phyloP scores from a whole-genome alignment of 106 monocot genomes.

The Apostasia ramifera region DNA sequence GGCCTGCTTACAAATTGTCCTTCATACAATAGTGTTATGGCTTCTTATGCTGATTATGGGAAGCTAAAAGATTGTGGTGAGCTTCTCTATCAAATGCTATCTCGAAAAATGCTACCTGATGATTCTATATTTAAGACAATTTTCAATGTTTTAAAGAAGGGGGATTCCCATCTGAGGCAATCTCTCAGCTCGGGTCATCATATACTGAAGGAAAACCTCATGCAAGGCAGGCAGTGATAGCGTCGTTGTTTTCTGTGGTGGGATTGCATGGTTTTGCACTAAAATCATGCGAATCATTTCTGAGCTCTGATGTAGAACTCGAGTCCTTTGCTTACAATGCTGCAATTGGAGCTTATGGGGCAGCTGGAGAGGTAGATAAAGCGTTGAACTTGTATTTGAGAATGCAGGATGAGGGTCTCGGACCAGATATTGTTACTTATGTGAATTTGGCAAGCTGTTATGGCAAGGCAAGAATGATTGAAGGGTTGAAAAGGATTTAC shows the following conservation, averaged over 20 bases:
- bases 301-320: conserved; percentile 21
- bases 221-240: conserved; percentile 42
- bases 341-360: conserved; percentile 59
- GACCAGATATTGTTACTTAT: conserved; percentile 58
- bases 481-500: conserved; percentile 67
- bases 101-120: conserved; percentile 36
- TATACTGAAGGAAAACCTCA: conserved; percentile 46
- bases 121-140: conserved; percentile 41
- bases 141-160: conserved; percentile 58
- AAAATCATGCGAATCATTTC: conserved; percentile 38
- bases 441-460: conserved; percentile 61
- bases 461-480: conserved; percentile 61
- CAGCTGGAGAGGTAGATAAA: conserved; percentile 43
- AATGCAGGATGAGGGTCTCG: conserved; percentile 67
- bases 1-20: conserved; percentile 46
- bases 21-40: conserved; percentile 61
- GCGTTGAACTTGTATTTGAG: conserved; percentile 62
- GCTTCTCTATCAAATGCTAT: conserved; percentile 56
- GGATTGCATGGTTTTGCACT: conserved; percentile 48
- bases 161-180: conserved; percentile 42
- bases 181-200: conserved; percentile 46
- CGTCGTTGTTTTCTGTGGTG: conserved; percentile 47
- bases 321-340: conserved; percentile 54
- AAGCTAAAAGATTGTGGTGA: conserved; percentile 56
- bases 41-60: conserved; percentile 45